A percentile compares a stretch with the other conserved stretches of the same genome.
Evolutionary conservation across 2,329 filamentous ascomycete genomes (phyloP).

Genomic region (Colletotrichum phormii): DNA sequence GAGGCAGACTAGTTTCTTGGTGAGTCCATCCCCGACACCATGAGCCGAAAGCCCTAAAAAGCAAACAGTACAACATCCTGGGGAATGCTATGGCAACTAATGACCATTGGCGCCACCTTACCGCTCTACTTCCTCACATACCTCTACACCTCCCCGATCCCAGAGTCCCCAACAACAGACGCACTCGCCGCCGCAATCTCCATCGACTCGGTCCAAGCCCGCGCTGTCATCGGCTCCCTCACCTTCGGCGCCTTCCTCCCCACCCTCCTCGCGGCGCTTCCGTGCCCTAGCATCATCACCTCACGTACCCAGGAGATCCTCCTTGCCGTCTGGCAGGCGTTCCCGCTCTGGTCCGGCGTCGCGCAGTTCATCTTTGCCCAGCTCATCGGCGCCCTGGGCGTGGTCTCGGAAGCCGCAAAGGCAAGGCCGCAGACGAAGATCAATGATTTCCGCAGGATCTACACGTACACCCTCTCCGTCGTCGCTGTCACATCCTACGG

Average conservation of each 20-base stretch:
- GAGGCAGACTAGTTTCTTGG: constrained; percentile 38
- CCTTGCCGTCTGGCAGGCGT: constrained; percentile 40
- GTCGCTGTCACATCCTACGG: constrained; percentile 18
- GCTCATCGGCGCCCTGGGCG: neutral
- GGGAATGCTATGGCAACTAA: constrained; percentile 40
- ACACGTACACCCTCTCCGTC: constrained; percentile 24
- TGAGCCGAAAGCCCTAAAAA: neutral
- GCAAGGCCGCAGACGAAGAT: neutral
- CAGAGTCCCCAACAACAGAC: neutral
- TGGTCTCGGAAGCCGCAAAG: neutral
- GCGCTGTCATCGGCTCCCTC: constrained; percentile 29
- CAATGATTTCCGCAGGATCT: constrained; percentile 19
- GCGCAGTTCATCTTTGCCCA: constrained; percentile 29
- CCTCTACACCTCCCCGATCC: constrained; percentile 39
- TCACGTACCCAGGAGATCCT: constrained; percentile 36
- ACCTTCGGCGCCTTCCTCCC: constrained; percentile 39
- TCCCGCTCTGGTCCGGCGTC: constrained; percentile 38
- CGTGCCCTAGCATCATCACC: constrained; percentile 33
- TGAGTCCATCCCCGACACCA: constrained; percentile 2
- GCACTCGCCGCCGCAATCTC: constrained; percentile 28
- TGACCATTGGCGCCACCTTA: constrained; percentile 40
- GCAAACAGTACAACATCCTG: constrained; percentile 36
- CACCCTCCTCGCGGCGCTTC: constrained; percentile 35
- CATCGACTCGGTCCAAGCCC: constrained; percentile 29
- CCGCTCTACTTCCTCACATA: constrained; percentile 40